These are phyloP conservation scores for Ampelomyces quisqualis DNA, from an alignment of 2,329 filamentous ascomycete species.

Conservation along the genomic window DNA sequence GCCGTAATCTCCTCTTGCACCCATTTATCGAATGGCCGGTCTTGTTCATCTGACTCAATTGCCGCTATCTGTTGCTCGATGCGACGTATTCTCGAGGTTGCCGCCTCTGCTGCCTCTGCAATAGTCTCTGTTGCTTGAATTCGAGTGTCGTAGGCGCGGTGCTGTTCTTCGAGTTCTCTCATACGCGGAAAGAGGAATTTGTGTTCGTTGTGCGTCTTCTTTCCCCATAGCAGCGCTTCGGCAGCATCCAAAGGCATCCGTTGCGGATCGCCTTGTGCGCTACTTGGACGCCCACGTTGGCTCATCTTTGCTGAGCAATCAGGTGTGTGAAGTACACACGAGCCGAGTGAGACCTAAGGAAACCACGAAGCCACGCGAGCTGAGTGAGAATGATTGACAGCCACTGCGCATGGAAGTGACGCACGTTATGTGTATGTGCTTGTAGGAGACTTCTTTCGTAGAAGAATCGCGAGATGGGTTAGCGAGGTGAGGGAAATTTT, in stretches of 20 bases:
- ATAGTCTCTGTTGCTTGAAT: conserved; percentile 24
- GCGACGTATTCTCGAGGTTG: conserved; percentile 13
- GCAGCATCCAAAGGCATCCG: conserved; percentile 23
- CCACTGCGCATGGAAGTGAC: too few relatives aligned
- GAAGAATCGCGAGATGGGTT: too few relatives aligned
- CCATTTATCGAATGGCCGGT: conserved; percentile 25
- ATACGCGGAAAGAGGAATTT: conserved; percentile 38
- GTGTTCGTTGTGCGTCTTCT: conserved; percentile 45
- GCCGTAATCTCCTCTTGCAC: conserved; percentile 14
- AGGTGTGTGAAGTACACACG: neutral
- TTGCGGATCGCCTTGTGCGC: neutral
- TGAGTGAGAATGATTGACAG: too few relatives aligned
- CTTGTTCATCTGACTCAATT: conserved; percentile 25
- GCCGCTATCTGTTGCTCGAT: conserved; percentile 25
- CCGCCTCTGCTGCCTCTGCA: conserved; percentile 16
- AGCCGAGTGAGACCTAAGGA: neutral
- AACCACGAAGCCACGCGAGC: neutral
- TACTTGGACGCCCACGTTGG: conserved; percentile 1
- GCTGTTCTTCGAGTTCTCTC: conserved; percentile 35
- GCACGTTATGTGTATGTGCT: too few relatives aligned
- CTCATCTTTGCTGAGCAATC: conserved; percentile 7
- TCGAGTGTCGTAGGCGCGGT: conserved; percentile 20
- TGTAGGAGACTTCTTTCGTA: too few relatives aligned
- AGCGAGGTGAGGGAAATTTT: neutral
- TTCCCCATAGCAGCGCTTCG: conserved; percentile 44